Evolutionary conservation across 2,329 filamentous ascomycete species (phyloP).

Genomic region (Colletotrichum euphorbiae): DNA sequence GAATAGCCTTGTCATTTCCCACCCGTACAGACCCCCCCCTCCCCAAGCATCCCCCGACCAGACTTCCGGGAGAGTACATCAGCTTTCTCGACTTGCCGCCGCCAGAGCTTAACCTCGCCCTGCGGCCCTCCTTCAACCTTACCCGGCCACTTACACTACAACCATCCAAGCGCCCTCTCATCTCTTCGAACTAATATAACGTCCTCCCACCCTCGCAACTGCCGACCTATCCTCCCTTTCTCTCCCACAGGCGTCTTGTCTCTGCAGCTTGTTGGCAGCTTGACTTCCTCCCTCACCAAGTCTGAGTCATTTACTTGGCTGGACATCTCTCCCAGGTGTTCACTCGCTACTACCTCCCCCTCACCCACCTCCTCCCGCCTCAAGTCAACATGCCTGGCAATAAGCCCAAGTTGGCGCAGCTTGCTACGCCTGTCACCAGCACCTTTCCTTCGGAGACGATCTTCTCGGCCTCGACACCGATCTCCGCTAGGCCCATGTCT

Average conservation of each 20-base stretch:
- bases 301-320: conserved; percentile 62
- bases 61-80: conserved; percentile 33
- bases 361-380: conserved; percentile 29
- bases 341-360: conserved; percentile 37
- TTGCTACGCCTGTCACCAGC: conserved; percentile 71
- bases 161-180: conserved; percentile 47
- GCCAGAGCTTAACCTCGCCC: conserved; percentile 40
- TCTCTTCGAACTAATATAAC: conserved; percentile 51
- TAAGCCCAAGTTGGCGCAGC: conserved; percentile 71
- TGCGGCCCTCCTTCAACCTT: conserved; percentile 22
- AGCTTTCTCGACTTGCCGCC: conserved; percentile 35
- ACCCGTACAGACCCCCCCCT: conserved; percentile 35
- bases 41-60: conserved; percentile 40
- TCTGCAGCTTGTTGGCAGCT: conserved; percentile 51
- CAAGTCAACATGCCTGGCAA: conserved; percentile 60
- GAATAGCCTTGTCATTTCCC: conserved; percentile 38
- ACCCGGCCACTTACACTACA: conserved; percentile 36
- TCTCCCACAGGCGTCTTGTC: conserved; percentile 51
- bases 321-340: conserved; percentile 42
- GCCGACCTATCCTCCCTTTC: conserved; percentile 45
- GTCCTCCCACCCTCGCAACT: conserved; percentile 50
- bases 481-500: conserved; percentile 59
- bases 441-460: conserved; percentile 69
- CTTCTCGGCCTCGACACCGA: conserved; percentile 75
- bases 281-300: conserved; percentile 47